phyloP scores from a whole-genome alignment of 2,329 filamentous ascomycete genomes.

The Cordyceps militaris region DNA sequence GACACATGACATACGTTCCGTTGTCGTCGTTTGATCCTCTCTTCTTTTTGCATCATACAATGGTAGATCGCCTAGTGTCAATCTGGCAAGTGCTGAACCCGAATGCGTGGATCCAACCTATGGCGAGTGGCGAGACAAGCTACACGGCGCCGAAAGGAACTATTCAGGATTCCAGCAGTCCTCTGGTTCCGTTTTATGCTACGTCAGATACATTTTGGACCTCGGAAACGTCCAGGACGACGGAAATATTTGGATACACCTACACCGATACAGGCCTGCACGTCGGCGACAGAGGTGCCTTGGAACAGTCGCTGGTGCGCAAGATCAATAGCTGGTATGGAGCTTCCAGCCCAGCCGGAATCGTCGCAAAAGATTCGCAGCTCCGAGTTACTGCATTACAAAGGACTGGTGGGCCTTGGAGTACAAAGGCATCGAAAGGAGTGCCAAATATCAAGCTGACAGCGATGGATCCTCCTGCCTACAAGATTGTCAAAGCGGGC shows the following conservation, averaged over 20 bases:
- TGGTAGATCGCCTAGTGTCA: conserved; percentile 67
- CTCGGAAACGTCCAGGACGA: conserved; percentile 53
- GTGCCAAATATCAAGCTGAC: conserved; percentile 23
- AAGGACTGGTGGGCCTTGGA: conserved; percentile 16
- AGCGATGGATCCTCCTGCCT: conserved; percentile 18
- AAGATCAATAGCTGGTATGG: conserved; percentile 47
- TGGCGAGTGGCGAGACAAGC: conserved; percentile 47
- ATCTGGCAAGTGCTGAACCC: conserved; percentile 73
- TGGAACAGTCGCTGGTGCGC: conserved; percentile 28
- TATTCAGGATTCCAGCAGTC: conserved; percentile 46
- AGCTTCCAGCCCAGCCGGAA: conserved; percentile 22
- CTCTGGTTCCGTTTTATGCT: conserved; percentile 61
- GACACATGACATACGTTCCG: conserved; percentile 64
- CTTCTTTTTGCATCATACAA: conserved; percentile 71
- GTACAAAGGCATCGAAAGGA: conserved; percentile 5
- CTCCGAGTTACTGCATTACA: not conserved
- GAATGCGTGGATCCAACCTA: conserved; percentile 55
- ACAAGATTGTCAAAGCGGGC: conserved; percentile 30
- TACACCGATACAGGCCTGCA: conserved; percentile 54
- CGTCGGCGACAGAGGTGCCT: conserved; percentile 18
- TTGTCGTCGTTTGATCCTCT: conserved; percentile 74
- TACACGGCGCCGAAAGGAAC: conserved; percentile 52
- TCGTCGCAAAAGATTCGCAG: conserved; percentile 6
- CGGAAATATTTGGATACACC: conserved; percentile 61
- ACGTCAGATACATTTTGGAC: conserved; percentile 56